These are phyloP conservation scores for Thraustochytrium sp. DNA, from an alignment of 352 stramenopile genomes.

Conservation along the genomic window DNA sequence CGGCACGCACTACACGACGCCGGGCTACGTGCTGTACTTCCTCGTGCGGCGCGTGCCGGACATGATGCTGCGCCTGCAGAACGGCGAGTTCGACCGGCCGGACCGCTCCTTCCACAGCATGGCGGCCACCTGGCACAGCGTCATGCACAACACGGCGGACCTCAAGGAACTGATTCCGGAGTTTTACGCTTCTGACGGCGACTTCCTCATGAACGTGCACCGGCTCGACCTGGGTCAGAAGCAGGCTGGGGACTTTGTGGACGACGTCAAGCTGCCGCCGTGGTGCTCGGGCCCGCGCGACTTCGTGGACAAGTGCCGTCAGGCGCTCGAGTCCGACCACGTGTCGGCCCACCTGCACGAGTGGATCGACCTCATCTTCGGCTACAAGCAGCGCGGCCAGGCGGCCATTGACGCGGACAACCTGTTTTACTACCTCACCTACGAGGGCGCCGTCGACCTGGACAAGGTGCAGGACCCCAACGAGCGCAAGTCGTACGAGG, in stretches of 20 bases:
- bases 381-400: slow-evolving; percentile 82
- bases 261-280: slow-evolving; percentile 86
- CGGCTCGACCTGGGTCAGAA: slow-evolving; percentile 54
- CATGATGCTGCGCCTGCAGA: slow-evolving; percentile 85
- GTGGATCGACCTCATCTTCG: slow-evolving; percentile 99
- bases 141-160: slow-evolving; percentile 81
- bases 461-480: slow-evolving; percentile 86
- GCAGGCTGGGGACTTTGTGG: slow-evolving; percentile 73
- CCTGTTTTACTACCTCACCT: slow-evolving; percentile 97
- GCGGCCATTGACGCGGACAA: slow-evolving; percentile 87
- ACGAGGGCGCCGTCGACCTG: slow-evolving; percentile 95
- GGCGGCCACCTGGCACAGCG: slow-evolving; percentile 90
- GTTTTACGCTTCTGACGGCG: slow-evolving; percentile 70
- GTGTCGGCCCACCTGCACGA: slow-evolving; percentile 84
- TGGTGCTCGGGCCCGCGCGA: slow-evolving; percentile 65
- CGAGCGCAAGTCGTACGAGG: slow-evolving; percentile 84
- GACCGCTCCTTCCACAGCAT: slow-evolving; percentile 86
- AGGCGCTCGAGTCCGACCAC: slow-evolving; percentile 89
- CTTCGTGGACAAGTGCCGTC: slow-evolving; percentile 88
- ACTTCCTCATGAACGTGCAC: slow-evolving; percentile 48
- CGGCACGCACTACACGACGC: slow-evolving; percentile 90
- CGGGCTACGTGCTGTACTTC: slow-evolving; percentile 94
- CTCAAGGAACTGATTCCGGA: slow-evolving; percentile 99
- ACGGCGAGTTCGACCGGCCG: slow-evolving; percentile 93
- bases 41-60: slow-evolving; percentile 88